Conservation (phyloP, 2,329 filamentous ascomycete species). For the Alternaria dauci region DNA sequence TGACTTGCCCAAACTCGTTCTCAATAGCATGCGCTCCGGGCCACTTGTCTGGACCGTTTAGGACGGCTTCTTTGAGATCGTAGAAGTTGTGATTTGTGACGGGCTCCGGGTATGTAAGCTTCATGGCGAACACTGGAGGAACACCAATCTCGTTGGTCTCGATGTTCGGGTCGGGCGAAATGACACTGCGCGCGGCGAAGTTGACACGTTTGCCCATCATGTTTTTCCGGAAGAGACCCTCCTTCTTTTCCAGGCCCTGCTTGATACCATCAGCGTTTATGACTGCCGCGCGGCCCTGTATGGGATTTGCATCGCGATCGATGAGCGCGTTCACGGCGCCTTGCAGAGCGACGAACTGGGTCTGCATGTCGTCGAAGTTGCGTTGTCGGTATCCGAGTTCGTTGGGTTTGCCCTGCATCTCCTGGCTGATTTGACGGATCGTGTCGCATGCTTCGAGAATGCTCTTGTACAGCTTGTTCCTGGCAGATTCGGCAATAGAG, state of each 20-base stretch:
- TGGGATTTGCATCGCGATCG: slow-evolving; percentile 85
- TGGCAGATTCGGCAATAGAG: slow-evolving; percentile 84
- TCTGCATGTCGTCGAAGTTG: slow-evolving; percentile 79
- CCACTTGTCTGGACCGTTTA: slow-evolving; percentile 93
- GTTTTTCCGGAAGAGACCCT: slow-evolving; percentile 96
- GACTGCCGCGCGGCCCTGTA: slow-evolving; percentile 78
- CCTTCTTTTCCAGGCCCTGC: slow-evolving; percentile 97
- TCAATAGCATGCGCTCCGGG: slow-evolving; percentile 94
- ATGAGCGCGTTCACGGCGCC: slow-evolving; percentile 92
- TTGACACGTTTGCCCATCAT: slow-evolving; percentile 99
- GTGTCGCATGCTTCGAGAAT: slow-evolving; percentile 79
- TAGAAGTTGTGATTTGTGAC: slow-evolving; percentile 98
- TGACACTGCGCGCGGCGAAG: slow-evolving; percentile 95
- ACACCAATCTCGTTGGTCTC: slow-evolving; percentile 99
- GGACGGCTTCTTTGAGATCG: slow-evolving; percentile 93
- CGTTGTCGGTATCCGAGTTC: slow-evolving; percentile 57
- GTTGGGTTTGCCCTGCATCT: slow-evolving; percentile 64
- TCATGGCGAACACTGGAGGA: slow-evolving; percentile 95
- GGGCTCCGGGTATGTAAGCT: slow-evolving; percentile 94
- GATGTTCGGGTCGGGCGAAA: slow-evolving; percentile 97
- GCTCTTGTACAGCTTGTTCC: slow-evolving; percentile 86
- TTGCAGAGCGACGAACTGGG: slow-evolving; percentile 83
- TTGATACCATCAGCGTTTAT: slow-evolving; percentile 94
- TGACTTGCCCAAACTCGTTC: slow-evolving; percentile 91
- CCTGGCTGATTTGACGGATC: slow-evolving; percentile 76